These are phyloP conservation scores for Myriangium duriaei DNA, from an alignment of 2,329 filamentous ascomycete genomes.

Conservation along the genomic window DNA sequence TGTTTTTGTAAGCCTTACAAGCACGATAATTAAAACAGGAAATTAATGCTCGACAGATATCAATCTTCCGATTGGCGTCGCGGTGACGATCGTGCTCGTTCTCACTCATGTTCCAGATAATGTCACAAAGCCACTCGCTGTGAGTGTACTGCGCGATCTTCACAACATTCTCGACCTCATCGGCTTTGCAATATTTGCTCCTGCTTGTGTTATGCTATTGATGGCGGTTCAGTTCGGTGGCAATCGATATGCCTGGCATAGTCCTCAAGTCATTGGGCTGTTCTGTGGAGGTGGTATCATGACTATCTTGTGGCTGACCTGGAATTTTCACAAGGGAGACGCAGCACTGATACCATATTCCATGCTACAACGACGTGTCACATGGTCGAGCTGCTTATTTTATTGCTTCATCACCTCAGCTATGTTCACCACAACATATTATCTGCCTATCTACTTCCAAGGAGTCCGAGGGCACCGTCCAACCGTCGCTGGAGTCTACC, in stretches of 20 bases:
- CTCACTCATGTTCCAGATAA: slow-evolving; percentile 22
- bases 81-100: slow-evolving; percentile 4
- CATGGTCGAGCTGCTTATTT: not conserved
- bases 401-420: not conserved
- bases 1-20: slow-evolving; percentile 1
- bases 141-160: not conserved
- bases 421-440: slow-evolving; percentile 11
- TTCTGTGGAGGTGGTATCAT: slow-evolving; percentile 31
- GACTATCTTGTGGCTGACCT: not conserved
- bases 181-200: slow-evolving; percentile 1
- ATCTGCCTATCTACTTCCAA: slow-evolving; percentile 21
- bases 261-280: slow-evolving; percentile 30
- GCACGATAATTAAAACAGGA: not conserved
- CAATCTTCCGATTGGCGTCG: slow-evolving; percentile 32
- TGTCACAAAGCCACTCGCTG: slow-evolving; percentile 12
- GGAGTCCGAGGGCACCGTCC: slow-evolving; percentile 16
- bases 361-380: not conserved
- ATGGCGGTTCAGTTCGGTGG: slow-evolving; percentile 38
- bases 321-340: slow-evolving; percentile 1
- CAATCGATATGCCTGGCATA: slow-evolving; percentile 24
- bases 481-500: slow-evolving; percentile 16
- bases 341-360: slow-evolving; percentile 4
- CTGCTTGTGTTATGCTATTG: slow-evolving; percentile 24
- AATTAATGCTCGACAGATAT: slow-evolving; percentile 13
- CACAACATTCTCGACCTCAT: slow-evolving; percentile 11